Evolutionary conservation across 768 basidiomycete species (phyloP).

Genomic region (Suillus ampliporus): DNA sequence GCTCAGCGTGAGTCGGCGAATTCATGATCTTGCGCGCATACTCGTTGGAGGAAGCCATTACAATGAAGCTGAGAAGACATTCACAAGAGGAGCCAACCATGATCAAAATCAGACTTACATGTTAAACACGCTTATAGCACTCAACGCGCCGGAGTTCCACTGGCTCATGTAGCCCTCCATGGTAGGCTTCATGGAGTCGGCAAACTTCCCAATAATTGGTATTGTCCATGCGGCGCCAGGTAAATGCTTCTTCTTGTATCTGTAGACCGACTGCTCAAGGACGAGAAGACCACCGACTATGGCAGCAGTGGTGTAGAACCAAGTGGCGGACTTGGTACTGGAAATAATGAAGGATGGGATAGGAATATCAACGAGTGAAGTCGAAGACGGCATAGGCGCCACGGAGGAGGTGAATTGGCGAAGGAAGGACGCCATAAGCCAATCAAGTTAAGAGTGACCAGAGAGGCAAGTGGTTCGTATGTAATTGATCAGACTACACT

Average conservation of each 20-base stretch:
- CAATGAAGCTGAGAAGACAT: slow-evolving; percentile 81
- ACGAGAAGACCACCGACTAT: slow-evolving; percentile 76
- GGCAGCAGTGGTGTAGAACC: slow-evolving; percentile 74
- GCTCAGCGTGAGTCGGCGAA: slow-evolving; percentile 90
- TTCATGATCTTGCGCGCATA: slow-evolving; percentile 95
- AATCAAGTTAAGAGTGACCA: neutral
- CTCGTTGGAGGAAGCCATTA: slow-evolving; percentile 95
- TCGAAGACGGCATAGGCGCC: slow-evolving; percentile 49
- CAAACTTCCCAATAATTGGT: slow-evolving; percentile 96
- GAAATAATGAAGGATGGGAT: slow-evolving; percentile 51
- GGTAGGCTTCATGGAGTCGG: slow-evolving; percentile 89
- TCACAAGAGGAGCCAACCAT: neutral
- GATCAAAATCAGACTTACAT: slow-evolving; percentile 62
- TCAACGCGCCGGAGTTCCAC: slow-evolving; percentile 89
- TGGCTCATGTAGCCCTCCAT: slow-evolving; percentile 92
- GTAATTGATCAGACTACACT: neutral
- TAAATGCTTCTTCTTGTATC: slow-evolving; percentile 86
- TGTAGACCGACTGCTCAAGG: slow-evolving; percentile 88
- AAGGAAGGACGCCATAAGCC: slow-evolving; percentile 40
- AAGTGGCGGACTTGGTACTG: slow-evolving; percentile 36
- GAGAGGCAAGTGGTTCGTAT: neutral
- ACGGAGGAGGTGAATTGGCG: slow-evolving; percentile 39
- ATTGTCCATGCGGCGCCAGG: slow-evolving; percentile 94
- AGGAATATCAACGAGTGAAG: slow-evolving; percentile 50
- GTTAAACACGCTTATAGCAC: slow-evolving; percentile 95